Conservation (phyloP, 2,329 filamentous ascomycete genomes). For the Daldinia sp. region DNA sequence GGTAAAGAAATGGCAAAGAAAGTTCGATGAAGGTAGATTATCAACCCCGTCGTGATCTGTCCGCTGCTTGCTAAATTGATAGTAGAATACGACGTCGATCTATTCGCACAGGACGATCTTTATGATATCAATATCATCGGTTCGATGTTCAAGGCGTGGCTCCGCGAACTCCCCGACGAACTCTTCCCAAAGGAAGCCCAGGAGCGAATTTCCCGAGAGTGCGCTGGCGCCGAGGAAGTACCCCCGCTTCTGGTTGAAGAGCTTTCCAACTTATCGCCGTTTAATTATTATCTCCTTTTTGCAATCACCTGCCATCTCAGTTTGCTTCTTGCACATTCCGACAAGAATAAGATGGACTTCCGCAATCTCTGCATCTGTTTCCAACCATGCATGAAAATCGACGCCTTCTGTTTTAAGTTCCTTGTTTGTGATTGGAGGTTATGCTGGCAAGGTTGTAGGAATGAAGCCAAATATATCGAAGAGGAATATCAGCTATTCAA, state of each 20-base stretch:
- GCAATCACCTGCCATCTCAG: slow-evolving; percentile 97
- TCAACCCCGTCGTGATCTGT: not conserved
- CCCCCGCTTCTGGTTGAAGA: slow-evolving; percentile 90
- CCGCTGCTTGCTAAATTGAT: slow-evolving; percentile 26
- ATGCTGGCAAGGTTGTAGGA: slow-evolving; percentile 96
- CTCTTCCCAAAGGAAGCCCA: slow-evolving; percentile 88
- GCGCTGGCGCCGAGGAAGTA: slow-evolving; percentile 78
- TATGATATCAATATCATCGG: slow-evolving; percentile 98
- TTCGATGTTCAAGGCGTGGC: slow-evolving; percentile 95
- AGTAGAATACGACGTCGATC: slow-evolving; percentile 83
- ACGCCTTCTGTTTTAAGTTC: slow-evolving; percentile 94
- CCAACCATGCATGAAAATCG: slow-evolving; percentile 95
- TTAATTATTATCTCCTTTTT: slow-evolving; percentile 97
- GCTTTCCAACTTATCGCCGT: slow-evolving; percentile 91
- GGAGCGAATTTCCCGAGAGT: slow-evolving; percentile 80
- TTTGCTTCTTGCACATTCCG: slow-evolving; percentile 86
- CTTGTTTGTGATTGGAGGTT: slow-evolving; percentile 94
- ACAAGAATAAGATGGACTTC: slow-evolving; percentile 99
- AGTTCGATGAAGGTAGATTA: slow-evolving; percentile 79
- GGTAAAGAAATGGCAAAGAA: slow-evolving; percentile 91
- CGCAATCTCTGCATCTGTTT: slow-evolving; percentile 96
- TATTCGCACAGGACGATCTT: slow-evolving; percentile 85
- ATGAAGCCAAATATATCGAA: slow-evolving; percentile 81
- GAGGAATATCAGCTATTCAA: slow-evolving; percentile 71
- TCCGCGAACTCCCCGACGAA: slow-evolving; percentile 92